Evolutionary conservation across 805 yeast species (phyloP).

Genomic region (Metschnikowia chrysomelidarum): DNA sequence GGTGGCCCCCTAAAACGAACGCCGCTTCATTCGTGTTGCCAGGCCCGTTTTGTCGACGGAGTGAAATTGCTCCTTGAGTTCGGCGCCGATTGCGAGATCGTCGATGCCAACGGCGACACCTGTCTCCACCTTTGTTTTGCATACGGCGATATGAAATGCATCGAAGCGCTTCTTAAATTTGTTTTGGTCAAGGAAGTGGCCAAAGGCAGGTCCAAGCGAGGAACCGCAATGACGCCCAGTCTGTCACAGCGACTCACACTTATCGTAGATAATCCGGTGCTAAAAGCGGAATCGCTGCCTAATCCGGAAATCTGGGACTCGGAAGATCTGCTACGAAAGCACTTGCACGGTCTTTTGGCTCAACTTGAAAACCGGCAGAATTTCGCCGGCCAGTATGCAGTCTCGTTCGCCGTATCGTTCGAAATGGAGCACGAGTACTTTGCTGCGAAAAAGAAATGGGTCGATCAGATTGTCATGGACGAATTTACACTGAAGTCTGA

Average conservation of each 20-base stretch:
- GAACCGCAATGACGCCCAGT: constrained; percentile 1
- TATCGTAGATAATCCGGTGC: too few species aligned
- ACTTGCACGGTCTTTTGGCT: constrained; percentile 19
- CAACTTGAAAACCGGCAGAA: constrained; percentile 39
- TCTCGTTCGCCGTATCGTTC: constrained; percentile 32
- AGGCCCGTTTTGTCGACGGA: constrained; percentile 59
- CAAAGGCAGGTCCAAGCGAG: neutral
- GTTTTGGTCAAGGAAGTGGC: constrained; percentile 1
- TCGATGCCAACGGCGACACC: constrained; percentile 36
- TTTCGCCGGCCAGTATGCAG: constrained; percentile 52
- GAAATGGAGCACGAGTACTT: constrained; percentile 27
- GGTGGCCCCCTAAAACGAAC: constrained; percentile 47
- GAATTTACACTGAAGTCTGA: constrained; percentile 3
- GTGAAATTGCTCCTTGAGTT: constrained; percentile 62
- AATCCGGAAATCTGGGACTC: constrained; percentile 28
- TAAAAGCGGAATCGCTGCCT: neutral
- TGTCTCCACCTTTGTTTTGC: constrained; percentile 49
- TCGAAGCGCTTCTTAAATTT: constrained; percentile 24
- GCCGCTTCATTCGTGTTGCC: constrained; percentile 68
- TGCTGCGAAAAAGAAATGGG: constrained; percentile 7
- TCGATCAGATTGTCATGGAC: constrained; percentile 11
- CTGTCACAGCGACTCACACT: neutral
- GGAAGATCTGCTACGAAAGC: constrained; percentile 26
- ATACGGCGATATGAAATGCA: constrained; percentile 58
- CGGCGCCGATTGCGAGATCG: constrained; percentile 51